phyloP scores from a whole-genome alignment of 176 grass and related monocot species.

The Rhipidocladum racemiflorum region DNA sequence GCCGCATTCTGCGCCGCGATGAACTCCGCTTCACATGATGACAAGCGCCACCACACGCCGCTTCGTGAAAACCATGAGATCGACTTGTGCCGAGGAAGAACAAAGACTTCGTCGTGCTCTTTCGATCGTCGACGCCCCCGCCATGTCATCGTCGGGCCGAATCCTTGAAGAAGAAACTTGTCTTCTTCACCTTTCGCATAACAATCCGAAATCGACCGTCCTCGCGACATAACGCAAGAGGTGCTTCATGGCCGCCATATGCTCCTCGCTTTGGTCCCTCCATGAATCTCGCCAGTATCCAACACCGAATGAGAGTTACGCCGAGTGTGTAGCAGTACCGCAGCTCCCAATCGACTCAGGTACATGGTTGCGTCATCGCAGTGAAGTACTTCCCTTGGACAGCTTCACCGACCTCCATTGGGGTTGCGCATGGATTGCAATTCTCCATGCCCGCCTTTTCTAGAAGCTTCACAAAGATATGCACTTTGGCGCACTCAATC shows the following conservation, averaged over 20 bases:
- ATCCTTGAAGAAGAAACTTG: neutral
- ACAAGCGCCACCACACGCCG: fast-evolving
- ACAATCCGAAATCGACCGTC: fast-evolving
- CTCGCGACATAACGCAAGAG: fast-evolving
- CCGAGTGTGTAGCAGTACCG: neutral
- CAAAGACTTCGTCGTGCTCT: fast-evolving
- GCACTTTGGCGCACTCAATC: fast-evolving
- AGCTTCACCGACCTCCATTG: neutral
- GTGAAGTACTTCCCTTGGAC: fast-evolving
- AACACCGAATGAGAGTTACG: neutral
- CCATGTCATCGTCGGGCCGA: neutral
- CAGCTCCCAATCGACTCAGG: neutral
- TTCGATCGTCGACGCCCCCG: neutral
- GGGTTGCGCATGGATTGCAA: fast-evolving
- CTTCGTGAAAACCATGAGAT: neutral
- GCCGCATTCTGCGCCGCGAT: neutral
- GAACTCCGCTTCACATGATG: neutral
- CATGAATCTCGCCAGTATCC: neutral
- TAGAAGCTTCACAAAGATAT: neutral
- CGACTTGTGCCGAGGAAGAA: neutral
- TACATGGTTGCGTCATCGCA: fast-evolving
- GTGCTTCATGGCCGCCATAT: neutral
- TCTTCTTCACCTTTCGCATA: fast-evolving
- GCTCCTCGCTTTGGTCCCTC: neutral
- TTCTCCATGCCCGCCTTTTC: neutral